These are phyloP conservation scores for Phyllosticta citriasiana DNA, from an alignment of 2,329 filamentous ascomycete species.

Conservation along the genomic window DNA sequence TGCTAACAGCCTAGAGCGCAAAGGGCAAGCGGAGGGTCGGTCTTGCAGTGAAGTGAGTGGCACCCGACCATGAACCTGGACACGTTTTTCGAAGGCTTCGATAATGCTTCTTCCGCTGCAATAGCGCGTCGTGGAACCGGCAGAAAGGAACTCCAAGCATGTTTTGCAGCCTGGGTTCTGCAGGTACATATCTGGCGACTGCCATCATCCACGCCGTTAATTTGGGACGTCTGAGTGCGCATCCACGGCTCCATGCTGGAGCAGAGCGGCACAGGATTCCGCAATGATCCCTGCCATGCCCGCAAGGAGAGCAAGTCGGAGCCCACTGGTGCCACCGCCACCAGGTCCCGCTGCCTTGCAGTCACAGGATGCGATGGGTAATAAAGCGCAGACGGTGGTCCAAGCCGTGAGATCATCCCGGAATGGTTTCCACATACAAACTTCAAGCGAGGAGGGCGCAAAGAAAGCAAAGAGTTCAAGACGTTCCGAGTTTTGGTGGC, in stretches of 20 bases:
- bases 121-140: not conserved
- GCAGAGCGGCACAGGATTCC: not conserved
- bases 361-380: not conserved
- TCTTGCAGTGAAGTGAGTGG: not conserved
- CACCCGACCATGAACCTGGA: not conserved
- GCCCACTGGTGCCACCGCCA: not conserved
- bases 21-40: not conserved
- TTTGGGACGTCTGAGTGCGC: not conserved
- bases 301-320: not conserved
- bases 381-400: not conserved
- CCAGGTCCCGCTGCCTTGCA: not conserved
- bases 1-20: not conserved
- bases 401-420: not conserved
- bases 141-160: not conserved
- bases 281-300: not conserved
- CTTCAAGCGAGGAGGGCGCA: not conserved
- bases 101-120: not conserved
- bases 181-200: not conserved
- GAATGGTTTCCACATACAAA: not conserved
- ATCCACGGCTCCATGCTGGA: not conserved
- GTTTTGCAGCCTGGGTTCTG: not conserved
- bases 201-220: not conserved
- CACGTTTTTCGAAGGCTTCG: not conserved
- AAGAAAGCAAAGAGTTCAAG: not conserved
- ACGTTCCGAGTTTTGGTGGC: not conserved